phyloP scores from a whole-genome alignment of 176 grass and related monocot genomes.

The Carex cristatella region DNA sequence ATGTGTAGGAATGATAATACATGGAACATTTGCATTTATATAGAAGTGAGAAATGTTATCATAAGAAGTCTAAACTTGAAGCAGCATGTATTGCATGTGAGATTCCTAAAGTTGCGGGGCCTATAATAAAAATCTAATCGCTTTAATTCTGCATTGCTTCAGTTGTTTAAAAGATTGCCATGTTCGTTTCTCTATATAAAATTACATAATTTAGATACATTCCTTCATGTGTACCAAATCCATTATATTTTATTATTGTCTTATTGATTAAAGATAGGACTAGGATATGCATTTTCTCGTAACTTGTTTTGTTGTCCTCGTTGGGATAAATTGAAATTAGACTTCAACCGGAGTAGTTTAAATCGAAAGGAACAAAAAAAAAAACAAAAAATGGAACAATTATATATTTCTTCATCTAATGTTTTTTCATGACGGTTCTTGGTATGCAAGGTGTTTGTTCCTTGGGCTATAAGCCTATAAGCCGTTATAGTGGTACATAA shows the following conservation, averaged over 20 bases:
- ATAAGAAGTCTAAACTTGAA: constrained; percentile 23
- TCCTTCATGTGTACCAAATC: not conserved
- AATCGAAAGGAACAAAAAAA: not conserved
- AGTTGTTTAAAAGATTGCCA: constrained; percentile 13
- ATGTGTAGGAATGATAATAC: constrained; percentile 5
- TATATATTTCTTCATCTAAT: not conserved
- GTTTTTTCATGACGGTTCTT: not conserved
- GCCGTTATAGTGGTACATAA: not conserved
- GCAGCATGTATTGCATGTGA: constrained; percentile 28
- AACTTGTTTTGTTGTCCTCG: not conserved
- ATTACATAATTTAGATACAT: not conserved
- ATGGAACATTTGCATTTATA: constrained; percentile 14
- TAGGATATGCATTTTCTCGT: not conserved
- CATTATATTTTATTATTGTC: not conserved
- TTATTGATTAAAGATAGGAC: not conserved
- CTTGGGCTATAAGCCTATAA: not conserved
- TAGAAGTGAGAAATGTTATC: not conserved
- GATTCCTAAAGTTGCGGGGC: constrained; percentile 9
- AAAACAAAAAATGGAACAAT: not conserved
- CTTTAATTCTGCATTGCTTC: constrained; percentile 19
- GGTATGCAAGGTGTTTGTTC: not conserved
- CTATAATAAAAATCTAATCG: not conserved
- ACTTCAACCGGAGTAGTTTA: not conserved
- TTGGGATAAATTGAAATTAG: not conserved
- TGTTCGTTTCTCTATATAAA: constrained; percentile 11